These are phyloP conservation scores for Rhizophora mangle DNA, from an alignment of 345 rosid species.

Conservation along the genomic window DNA sequence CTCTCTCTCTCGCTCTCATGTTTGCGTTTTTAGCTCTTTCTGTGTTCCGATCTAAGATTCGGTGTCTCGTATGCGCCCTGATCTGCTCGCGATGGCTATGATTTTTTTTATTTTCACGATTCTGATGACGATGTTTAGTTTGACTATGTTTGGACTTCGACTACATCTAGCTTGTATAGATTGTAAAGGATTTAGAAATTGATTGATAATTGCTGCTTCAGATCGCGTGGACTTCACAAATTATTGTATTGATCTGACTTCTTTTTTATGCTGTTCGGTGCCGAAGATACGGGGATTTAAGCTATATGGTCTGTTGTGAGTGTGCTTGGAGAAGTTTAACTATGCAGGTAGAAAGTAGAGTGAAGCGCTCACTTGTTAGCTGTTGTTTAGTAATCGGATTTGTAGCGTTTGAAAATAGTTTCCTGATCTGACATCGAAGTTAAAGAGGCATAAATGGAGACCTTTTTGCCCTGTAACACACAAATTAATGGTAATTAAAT, in stretches of 20 bases:
- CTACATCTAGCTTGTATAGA: background rate
- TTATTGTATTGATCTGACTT: background rate
- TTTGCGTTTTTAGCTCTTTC: background rate
- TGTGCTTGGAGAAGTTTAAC: too few relatives aligned
- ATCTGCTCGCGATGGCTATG: background rate
- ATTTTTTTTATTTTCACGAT: background rate
- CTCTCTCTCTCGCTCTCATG: background rate
- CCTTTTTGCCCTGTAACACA: too few relatives aligned
- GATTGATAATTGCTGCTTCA: background rate
- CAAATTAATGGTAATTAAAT: too few relatives aligned
- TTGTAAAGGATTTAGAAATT: too few relatives aligned
- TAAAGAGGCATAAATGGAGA: too few relatives aligned
- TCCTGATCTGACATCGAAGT: too few relatives aligned
- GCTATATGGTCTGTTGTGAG: background rate
- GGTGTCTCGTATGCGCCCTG: background rate
- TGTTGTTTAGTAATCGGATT: too few relatives aligned
- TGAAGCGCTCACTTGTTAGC: too few relatives aligned
- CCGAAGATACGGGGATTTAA: background rate
- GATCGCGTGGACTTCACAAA: background rate
- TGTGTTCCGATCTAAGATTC: conserved; percentile 17
- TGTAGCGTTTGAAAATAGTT: too few relatives aligned
- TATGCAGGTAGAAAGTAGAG: too few relatives aligned
- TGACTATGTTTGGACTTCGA: background rate
- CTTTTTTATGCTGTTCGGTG: background rate
- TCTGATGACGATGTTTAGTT: background rate